Evolutionary conservation across 2,329 filamentous ascomycete species (phyloP).

Genomic region (Tolypocladium cylindrosporum): DNA sequence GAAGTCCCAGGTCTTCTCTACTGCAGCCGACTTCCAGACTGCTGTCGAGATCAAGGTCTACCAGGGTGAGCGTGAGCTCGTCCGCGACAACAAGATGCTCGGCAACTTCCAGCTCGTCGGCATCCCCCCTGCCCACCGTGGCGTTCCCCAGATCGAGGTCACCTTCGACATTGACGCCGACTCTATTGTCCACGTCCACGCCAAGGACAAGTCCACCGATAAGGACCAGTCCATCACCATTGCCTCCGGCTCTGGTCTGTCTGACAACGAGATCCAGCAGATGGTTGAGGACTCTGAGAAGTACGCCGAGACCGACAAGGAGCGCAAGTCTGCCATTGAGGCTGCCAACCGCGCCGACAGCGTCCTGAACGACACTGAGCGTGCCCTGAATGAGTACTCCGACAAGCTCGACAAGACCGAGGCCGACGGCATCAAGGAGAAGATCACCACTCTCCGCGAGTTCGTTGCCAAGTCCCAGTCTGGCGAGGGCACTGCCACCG

Average conservation of each 20-base stretch:
- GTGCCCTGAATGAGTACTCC: conserved; percentile 92
- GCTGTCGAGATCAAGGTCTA: conserved; percentile 99
- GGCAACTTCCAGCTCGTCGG: conserved; percentile 99
- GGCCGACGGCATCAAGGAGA: conserved; percentile 86
- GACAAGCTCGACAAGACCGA: conserved; percentile 96
- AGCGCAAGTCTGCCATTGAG: conserved; percentile 92
- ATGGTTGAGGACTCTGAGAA: conserved; percentile 98
- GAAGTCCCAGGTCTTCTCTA: conserved; percentile 98
- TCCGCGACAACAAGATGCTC: conserved; percentile 95
- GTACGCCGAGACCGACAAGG: conserved; percentile 90
- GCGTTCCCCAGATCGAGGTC: conserved; percentile 93
- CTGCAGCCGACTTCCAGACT: conserved; percentile 94
- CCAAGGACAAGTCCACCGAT: conserved; percentile 98
- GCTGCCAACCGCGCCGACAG: conserved; percentile 95
- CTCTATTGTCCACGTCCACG: conserved; percentile 94
- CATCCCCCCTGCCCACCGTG: conserved; percentile 90
- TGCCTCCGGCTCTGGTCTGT: conserved; percentile 93
- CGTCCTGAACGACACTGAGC: conserved; percentile 95
- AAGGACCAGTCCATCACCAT: conserved; percentile 99
- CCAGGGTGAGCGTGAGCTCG: conserved; percentile 99
- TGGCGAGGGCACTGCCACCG: conserved; percentile 76
- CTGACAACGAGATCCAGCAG: conserved; percentile 85
- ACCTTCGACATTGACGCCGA: conserved; percentile 98
- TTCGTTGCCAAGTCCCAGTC: conserved; percentile 90
- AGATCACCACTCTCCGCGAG: conserved; percentile 78